phyloP scores from a whole-genome alignment of 2,329 filamentous ascomycete genomes.

The Harringtonia lauricola region DNA sequence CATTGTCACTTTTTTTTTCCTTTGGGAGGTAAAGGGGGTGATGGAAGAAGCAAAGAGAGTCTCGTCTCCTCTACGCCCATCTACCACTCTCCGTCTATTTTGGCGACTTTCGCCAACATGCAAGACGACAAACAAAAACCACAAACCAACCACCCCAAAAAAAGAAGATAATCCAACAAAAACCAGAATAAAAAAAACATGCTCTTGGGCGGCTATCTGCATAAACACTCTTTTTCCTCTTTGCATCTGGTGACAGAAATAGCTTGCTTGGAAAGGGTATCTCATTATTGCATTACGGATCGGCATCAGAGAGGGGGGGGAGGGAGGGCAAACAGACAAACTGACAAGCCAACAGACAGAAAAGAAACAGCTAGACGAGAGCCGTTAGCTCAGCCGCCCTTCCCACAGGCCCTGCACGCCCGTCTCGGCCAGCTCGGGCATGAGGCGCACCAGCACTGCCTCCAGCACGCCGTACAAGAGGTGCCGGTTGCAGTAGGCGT shows the following conservation, averaged over 20 bases:
- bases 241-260: neutral
- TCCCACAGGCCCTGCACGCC: conserved; percentile 63
- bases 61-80: conserved; percentile 1
- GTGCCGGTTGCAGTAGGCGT: conserved; percentile 88
- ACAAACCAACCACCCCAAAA: conserved; percentile 4
- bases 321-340: neutral
- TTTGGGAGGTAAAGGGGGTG: neutral
- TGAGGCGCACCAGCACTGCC: conserved; percentile 64
- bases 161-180: conserved; percentile 1
- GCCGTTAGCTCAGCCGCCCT: conserved; percentile 32
- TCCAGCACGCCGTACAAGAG: conserved; percentile 76
- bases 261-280: neutral
- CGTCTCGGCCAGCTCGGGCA: conserved; percentile 72
- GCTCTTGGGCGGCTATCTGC: conserved; percentile 12
- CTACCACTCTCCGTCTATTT: conserved; percentile 2
- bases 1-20: conserved; percentile 4
- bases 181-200: conserved; percentile 8
- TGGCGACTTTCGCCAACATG: neutral
- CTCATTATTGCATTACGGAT: neutral
- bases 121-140: neutral
- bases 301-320: too few species aligned
- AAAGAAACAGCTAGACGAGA: neutral
- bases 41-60: neutral
- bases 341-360: neutral
- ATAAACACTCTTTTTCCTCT: neutral